Conservation (phyloP, 768 basidiomycete species). For the Suillus americanus region DNA sequence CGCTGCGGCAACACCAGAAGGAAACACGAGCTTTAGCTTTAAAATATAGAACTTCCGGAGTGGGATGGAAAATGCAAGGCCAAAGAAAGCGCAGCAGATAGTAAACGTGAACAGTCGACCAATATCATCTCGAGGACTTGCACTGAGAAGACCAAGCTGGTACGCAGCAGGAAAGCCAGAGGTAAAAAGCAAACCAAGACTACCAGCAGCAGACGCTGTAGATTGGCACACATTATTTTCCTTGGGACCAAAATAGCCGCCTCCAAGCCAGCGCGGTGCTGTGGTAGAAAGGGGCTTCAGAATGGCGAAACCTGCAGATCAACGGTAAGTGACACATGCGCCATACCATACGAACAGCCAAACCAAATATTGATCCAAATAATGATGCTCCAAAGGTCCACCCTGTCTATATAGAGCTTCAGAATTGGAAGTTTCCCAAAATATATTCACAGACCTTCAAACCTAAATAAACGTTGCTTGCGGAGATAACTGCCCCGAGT, state of each 20-base stretch:
- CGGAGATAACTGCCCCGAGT: conserved; percentile 56
- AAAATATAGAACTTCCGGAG: conserved; percentile 62
- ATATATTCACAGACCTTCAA: conserved; percentile 39
- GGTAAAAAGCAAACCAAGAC: conserved; percentile 59
- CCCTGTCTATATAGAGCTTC: conserved; percentile 39
- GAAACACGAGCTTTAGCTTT: conserved; percentile 62
- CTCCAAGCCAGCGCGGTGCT: conserved; percentile 43
- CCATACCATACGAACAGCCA: not conserved
- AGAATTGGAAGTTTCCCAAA: not conserved
- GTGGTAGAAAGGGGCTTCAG: conserved; percentile 54
- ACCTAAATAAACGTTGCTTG: conserved; percentile 67
- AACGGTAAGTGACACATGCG: conserved; percentile 39
- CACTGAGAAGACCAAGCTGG: conserved; percentile 47
- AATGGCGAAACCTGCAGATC: conserved; percentile 42
- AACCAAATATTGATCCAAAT: conserved; percentile 40
- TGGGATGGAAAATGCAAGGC: conserved; percentile 66
- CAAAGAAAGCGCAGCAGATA: conserved; percentile 55
- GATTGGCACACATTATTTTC: conserved; percentile 42
- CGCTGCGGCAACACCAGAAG: conserved; percentile 65
- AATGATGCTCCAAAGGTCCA: conserved; percentile 65
- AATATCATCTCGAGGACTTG: conserved; percentile 47
- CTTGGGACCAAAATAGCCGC: conserved; percentile 62
- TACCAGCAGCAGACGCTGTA: conserved; percentile 46
- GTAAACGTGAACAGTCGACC: conserved; percentile 58
- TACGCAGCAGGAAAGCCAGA: conserved; percentile 63